phyloP scores from a whole-genome alignment of 176 grass and related monocot genomes.

The Bothriochloa decipiens region DNA sequence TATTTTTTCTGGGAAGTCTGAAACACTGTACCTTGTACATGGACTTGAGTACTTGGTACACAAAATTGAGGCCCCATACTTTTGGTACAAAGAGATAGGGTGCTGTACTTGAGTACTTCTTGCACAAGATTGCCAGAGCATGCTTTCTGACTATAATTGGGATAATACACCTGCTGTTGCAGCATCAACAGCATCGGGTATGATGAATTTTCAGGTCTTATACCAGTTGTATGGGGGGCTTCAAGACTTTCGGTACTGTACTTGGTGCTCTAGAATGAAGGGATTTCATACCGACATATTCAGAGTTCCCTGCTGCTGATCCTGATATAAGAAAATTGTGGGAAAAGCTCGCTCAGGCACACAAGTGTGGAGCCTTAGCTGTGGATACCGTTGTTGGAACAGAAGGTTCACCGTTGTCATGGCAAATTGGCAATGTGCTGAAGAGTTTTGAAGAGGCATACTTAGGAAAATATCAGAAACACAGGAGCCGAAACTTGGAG shows the following conservation, averaged over 20 bases:
- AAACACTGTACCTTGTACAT: constrained; percentile 6
- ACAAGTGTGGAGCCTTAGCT: no score
- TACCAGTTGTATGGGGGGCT: neutral
- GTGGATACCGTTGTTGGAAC: no score
- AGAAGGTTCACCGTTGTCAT: no score
- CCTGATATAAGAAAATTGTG: constrained; percentile 4
- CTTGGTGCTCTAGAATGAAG: neutral
- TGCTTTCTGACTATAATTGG: constrained; percentile 5
- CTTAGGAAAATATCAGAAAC: no score
- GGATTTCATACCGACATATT: constrained; percentile 10
- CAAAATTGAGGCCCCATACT: no score
- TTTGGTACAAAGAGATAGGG: neutral
- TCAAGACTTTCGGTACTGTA: neutral
- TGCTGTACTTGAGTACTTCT: neutral
- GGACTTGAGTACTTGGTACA: neutral
- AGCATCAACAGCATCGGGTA: neutral
- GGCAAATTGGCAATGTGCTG: no score
- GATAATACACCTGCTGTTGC: neutral
- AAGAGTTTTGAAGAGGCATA: no score
- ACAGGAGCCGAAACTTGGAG: no score
- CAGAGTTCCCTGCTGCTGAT: constrained; percentile 6
- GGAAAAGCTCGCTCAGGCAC: no score
- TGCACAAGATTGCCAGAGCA: neutral
- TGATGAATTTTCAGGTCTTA: neutral
- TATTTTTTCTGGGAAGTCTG: neutral